phyloP scores from a whole-genome alignment of 2,329 filamentous ascomycete species.

The Penicillium corylophilum region DNA sequence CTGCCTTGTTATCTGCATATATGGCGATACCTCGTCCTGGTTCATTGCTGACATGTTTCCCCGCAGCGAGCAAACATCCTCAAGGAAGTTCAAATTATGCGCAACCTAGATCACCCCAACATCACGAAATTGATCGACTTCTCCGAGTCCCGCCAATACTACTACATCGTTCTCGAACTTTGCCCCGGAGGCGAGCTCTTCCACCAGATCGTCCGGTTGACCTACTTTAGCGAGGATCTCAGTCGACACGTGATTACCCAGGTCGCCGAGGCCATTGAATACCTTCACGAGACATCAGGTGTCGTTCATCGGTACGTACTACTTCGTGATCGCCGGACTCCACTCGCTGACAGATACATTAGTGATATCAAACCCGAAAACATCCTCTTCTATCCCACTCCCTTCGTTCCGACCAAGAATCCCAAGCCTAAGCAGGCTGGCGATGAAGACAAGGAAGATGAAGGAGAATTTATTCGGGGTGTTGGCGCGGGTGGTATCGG shows the following conservation, averaged over 20 bases:
- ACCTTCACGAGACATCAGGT: conserved; percentile 89
- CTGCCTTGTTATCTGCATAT: neutral
- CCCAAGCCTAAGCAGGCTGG: conserved; percentile 80
- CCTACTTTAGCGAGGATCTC: conserved; percentile 95
- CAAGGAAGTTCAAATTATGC: conserved; percentile 99
- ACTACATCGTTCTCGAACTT: conserved; percentile 94
- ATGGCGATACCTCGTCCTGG: conserved; percentile 19
- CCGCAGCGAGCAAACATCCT: conserved; percentile 89
- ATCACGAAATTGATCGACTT: conserved; percentile 94
- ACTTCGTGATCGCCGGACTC: too few species aligned
- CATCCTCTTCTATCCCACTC: conserved; percentile 84
- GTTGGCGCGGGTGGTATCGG: conserved; percentile 88
- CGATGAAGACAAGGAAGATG: conserved; percentile 95
- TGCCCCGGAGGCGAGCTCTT: conserved; percentile 95
- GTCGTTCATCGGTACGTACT: conserved; percentile 86
- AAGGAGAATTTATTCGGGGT: conserved; percentile 85
- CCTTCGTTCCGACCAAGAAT: conserved; percentile 74
- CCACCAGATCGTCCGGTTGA: conserved; percentile 96
- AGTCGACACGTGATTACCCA: conserved; percentile 92
- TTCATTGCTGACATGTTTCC: conserved; percentile 26
- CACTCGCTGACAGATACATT: conserved; percentile 8
- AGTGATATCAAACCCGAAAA: conserved; percentile 90
- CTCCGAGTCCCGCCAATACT: conserved; percentile 89
- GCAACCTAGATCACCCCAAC: conserved; percentile 91
- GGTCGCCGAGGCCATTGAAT: conserved; percentile 90